These are phyloP conservation scores for Amylocarpus encephaloides DNA, from an alignment of 2,329 filamentous ascomycete genomes.

Conservation along the genomic window DNA sequence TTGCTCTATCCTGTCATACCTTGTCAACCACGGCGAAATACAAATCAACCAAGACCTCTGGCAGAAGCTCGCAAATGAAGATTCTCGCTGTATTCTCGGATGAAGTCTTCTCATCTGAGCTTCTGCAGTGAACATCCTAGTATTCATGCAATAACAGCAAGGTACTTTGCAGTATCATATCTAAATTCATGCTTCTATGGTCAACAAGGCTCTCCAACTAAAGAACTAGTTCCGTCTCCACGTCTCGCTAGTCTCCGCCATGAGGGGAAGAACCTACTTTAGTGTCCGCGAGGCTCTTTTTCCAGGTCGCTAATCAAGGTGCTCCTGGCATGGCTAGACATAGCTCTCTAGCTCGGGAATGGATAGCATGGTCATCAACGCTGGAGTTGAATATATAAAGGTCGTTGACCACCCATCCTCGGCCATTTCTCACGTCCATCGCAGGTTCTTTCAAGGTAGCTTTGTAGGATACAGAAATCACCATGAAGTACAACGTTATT, in stretches of 20 bases:
- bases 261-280: too few relatives aligned
- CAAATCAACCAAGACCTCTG: too few relatives aligned
- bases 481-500: slow-evolving; percentile 13
- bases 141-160: too few relatives aligned
- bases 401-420: neutral
- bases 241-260: neutral
- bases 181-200: too few relatives aligned
- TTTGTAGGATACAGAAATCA: neutral
- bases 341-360: neutral
- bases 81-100: too few relatives aligned
- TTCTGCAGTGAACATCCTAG: too few relatives aligned
- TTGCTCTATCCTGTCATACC: neutral
- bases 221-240: neutral
- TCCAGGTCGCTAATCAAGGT: neutral
- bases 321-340: neutral
- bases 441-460: neutral
- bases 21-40: neutral
- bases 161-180: too few relatives aligned
- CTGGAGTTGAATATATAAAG: neutral
- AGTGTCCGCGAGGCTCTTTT: neutral
- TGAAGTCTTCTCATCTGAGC: too few relatives aligned
- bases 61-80: neutral
- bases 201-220: too few relatives aligned
- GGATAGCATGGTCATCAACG: neutral
- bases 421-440: neutral